Evolutionary conservation across 352 stramenopile species (phyloP).

Genomic region (Achlya hypogyna): DNA sequence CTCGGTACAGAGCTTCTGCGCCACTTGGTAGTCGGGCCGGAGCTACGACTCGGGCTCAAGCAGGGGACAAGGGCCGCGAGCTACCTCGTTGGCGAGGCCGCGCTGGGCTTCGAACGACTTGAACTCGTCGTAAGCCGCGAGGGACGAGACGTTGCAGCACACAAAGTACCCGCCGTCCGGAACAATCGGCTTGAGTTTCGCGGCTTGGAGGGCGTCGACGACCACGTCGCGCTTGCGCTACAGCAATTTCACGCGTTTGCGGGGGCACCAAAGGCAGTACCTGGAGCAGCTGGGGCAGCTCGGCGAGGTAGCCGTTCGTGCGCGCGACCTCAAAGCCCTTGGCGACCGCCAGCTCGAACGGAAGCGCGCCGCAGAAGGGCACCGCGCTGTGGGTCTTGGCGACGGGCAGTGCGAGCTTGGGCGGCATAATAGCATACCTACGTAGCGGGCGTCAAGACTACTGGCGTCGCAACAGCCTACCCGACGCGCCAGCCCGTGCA

Average conservation of each 20-base stretch:
- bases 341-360: slow-evolving; percentile 90
- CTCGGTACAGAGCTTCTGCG: slow-evolving; percentile 85
- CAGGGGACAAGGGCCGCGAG: neutral
- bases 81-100: slow-evolving; percentile 49
- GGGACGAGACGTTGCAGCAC: slow-evolving; percentile 65
- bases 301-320: slow-evolving; percentile 79
- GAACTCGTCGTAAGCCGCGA: slow-evolving; percentile 70
- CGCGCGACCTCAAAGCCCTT: slow-evolving; percentile 80
- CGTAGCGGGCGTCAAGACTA: slow-evolving; percentile 22
- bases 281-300: slow-evolving; percentile 50
- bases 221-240: slow-evolving; percentile 82
- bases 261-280: slow-evolving; percentile 16
- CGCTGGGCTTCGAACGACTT: slow-evolving; percentile 37
- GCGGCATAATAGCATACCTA: slow-evolving; percentile 54
- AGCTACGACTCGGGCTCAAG: slow-evolving; percentile 29
- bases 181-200: slow-evolving; percentile 85
- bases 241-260: neutral
- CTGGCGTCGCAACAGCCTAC: slow-evolving; percentile 71
- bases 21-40: slow-evolving; percentile 81
- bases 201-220: slow-evolving; percentile 59
- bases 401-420: slow-evolving; percentile 45
- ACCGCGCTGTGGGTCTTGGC: slow-evolving; percentile 75
- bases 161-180: slow-evolving; percentile 95
- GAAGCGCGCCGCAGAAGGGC: slow-evolving; percentile 92
- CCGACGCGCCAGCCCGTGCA: slow-evolving; percentile 91